phyloP scores from a whole-genome alignment of 441 rosid species.

The Metrosideros polymorpha region DNA sequence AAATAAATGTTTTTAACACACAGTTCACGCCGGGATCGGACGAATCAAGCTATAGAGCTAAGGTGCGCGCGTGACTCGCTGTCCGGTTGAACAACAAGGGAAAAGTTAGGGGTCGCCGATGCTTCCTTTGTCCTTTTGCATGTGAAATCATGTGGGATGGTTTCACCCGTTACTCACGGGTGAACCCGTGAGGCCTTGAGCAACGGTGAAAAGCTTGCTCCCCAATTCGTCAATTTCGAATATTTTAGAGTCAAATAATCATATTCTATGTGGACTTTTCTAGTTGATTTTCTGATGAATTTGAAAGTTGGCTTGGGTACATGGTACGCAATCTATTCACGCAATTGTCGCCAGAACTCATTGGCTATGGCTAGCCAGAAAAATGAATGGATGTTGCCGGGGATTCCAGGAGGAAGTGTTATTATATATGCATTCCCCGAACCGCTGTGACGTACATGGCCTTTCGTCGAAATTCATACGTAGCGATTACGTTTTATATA shows the following conservation, averaged over 20 bases:
- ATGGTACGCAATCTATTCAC: background rate
- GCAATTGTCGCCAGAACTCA: background rate
- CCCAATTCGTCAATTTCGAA: background rate
- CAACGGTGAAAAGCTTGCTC: background rate
- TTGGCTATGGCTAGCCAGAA: background rate
- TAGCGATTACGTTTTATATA: no score
- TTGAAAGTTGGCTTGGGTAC: background rate
- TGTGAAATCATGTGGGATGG: background rate
- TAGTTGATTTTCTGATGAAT: background rate
- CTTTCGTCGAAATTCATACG: no score
- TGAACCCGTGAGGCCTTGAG: background rate
- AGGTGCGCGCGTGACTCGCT: background rate
- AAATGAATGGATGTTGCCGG: background rate
- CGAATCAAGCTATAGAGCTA: background rate
- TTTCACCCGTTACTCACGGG: background rate
- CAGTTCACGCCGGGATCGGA: background rate
- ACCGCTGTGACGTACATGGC: background rate
- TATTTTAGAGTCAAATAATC: background rate
- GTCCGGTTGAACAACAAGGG: background rate
- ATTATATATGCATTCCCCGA: background rate
- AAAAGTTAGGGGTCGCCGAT: background rate
- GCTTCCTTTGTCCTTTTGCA: background rate
- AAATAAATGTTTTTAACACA: accelerated
- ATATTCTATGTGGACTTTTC: background rate
- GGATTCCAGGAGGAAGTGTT: background rate